Conservation (phyloP, 1,139 yeast species). For the Debaryomyces coudertii region DNA sequence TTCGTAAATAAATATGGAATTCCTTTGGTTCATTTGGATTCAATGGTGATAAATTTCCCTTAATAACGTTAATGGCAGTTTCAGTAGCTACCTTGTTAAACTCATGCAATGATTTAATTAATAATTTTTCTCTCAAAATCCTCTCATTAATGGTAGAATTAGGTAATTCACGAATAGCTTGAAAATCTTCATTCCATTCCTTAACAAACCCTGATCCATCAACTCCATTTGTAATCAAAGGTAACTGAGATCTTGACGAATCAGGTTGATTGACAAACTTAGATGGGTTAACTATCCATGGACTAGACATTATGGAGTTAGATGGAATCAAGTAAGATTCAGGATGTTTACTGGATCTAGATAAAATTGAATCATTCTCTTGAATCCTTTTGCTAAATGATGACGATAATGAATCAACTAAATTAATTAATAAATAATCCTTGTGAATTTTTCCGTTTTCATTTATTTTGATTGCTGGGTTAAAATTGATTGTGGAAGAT, state of each 20-base stretch:
- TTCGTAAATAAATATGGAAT: conserved; percentile 70
- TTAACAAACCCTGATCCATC: conserved; percentile 61
- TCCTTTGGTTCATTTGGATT: conserved; percentile 70
- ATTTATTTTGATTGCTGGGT: conserved; percentile 56
- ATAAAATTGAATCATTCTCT: conserved; percentile 45
- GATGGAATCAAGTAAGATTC: conserved; percentile 65
- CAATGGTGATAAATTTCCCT: conserved; percentile 77
- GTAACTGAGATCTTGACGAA: conserved; percentile 62
- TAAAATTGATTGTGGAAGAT: conserved; percentile 68
- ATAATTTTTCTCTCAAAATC: conserved; percentile 72
- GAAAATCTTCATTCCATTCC: conserved; percentile 93
- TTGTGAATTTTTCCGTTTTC: conserved; percentile 40
- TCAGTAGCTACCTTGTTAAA: conserved; percentile 76
- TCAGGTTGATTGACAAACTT: conserved; percentile 50
- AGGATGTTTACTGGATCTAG: conserved; percentile 51
- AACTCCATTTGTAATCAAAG: conserved; percentile 55
- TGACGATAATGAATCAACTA: conserved; percentile 61
- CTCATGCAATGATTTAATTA: conserved; percentile 74
- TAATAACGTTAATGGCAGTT: conserved; percentile 77
- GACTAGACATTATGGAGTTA: conserved; percentile 61
- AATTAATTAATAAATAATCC: conserved; percentile 53
- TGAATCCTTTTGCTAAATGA: conserved; percentile 44
- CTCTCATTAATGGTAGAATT: conserved; percentile 62
- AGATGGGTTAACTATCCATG: conserved; percentile 66
- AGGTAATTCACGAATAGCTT: conserved; percentile 75